Evolutionary conservation across 768 basidiomycete species (phyloP), one percentile per base, ranked within the genome.

Genomic region (Wakefieldia striispora): DNA sequence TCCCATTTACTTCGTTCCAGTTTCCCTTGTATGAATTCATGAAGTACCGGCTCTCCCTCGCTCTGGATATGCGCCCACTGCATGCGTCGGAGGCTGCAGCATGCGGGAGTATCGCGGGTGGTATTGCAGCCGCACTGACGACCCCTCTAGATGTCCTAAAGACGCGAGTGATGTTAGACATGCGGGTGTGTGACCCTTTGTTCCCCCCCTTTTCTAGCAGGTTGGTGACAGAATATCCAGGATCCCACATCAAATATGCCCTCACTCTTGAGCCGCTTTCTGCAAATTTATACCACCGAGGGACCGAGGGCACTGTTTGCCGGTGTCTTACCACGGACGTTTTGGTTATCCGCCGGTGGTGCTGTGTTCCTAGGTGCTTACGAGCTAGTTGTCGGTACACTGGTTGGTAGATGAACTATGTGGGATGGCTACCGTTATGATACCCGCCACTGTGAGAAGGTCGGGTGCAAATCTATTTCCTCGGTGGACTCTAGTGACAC

Each of bases 321-420:
- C 6, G 97, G 97, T 11, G 80, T 88, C 36, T 78, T 95, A 8
- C 95, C 95, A 21, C 80, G 97, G 64, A 97, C 95, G 34, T 65
- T 97, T 44, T 98, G 95, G 88, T 98, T 99, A 62, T 93, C 92
- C 2, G 84, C 91, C 2, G 97, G 97, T 3, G 97, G 97, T 2
- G 94, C 95, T 1, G 92, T 98, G 0, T 99, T 99, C 68, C 76
- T 99, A 21, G 97, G 97, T n/a, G 86, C 92, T 41, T 99, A 97
- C 60, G 95, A 99, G 67, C 86, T 83, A 80, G 82, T 76, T 1
- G 73, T 85, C 4, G 74, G 79, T 59, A 72, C 75, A 3, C 65
- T 88, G 11, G 75, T 62, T 54, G 56, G 46, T 49, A 56, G 49
- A 49, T 65, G 43, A 53, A 34, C 24, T 13, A 11, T 17, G 43